Conservation (phyloP, 306 rosid genomes). For the Prunus campanulata region DNA sequence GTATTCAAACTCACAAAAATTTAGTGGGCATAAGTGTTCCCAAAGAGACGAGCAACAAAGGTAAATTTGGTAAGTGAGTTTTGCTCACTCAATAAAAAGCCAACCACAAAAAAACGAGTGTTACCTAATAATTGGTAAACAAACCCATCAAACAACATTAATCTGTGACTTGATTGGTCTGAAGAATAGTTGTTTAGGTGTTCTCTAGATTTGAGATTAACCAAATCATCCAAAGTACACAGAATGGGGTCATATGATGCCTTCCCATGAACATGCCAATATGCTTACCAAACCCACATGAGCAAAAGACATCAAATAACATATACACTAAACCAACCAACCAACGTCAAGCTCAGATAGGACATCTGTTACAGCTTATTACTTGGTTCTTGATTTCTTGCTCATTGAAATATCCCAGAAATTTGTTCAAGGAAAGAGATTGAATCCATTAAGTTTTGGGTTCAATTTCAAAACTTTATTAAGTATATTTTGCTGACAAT, state of each 20-base stretch:
- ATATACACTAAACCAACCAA: not conserved
- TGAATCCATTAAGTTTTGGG: not conserved
- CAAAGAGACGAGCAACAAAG: not conserved
- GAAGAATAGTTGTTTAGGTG: constrained; percentile 2
- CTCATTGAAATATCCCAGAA: not conserved
- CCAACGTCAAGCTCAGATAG: not conserved
- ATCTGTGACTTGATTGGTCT: constrained; percentile 1
- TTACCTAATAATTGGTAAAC: constrained; percentile 8
- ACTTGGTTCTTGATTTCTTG: not conserved
- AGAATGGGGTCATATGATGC: not conserved
- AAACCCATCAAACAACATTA: constrained; percentile 1
- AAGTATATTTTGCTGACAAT: not conserved
- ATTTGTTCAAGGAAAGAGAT: not conserved
- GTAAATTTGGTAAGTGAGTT: constrained; percentile 1
- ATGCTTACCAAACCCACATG: not conserved
- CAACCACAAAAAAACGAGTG: not conserved
- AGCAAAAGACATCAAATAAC: not conserved
- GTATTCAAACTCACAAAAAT: not conserved
- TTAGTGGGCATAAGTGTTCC: not conserved
- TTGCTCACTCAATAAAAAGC: not conserved
- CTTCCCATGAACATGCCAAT: not conserved
- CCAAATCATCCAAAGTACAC: not conserved
- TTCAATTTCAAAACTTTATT: not conserved
- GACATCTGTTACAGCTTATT: not conserved
- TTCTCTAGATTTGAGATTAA: not conserved